phyloP scores from a whole-genome alignment of 75 land plant genomes.

The Azolla pinnata region DNA sequence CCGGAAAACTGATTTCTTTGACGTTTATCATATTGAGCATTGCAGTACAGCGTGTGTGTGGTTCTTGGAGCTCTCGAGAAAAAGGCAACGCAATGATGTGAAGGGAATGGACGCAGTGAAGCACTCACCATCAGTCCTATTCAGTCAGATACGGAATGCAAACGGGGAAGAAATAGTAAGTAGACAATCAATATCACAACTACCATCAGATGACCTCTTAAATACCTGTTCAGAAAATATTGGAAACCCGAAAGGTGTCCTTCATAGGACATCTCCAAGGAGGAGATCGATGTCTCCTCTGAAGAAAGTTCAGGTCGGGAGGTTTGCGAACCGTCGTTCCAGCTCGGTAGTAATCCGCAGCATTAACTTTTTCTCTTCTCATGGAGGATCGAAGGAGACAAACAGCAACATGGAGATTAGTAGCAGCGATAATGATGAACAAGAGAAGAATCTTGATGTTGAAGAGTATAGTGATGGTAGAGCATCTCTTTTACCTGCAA shows the following conservation, averaged over 20 bases:
- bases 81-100: no score
- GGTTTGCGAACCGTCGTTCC: slow-evolving; percentile 44
- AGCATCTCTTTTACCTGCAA: slow-evolving; percentile 22
- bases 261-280: slow-evolving; percentile 28
- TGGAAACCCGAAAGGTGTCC: slow-evolving; percentile 4
- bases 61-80: no score
- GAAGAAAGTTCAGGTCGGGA: slow-evolving; percentile 38
- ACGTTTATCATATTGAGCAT: no score
- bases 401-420: slow-evolving; percentile 19
- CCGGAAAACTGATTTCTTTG: no score
- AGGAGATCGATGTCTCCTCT: slow-evolving; percentile 35
- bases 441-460: not conserved
- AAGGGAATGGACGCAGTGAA: no score
- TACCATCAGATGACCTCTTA: no score
- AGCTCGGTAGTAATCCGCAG: slow-evolving; percentile 71
- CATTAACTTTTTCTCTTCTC: slow-evolving; percentile 68
- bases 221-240: no score
- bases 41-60: no score
- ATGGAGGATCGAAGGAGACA: slow-evolving; percentile 29
- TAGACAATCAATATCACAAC: no score
- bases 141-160: no score
- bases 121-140: no score
- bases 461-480: slow-evolving; percentile 2
- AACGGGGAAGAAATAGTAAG: no score
- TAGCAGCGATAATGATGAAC: slow-evolving; percentile 6